Percentiles rank a stretch among this genome's conserved stretches.
phyloP scores from a whole-genome alignment of 2,329 filamentous ascomycete species.

The Sarocladiaceae sp. region DNA sequence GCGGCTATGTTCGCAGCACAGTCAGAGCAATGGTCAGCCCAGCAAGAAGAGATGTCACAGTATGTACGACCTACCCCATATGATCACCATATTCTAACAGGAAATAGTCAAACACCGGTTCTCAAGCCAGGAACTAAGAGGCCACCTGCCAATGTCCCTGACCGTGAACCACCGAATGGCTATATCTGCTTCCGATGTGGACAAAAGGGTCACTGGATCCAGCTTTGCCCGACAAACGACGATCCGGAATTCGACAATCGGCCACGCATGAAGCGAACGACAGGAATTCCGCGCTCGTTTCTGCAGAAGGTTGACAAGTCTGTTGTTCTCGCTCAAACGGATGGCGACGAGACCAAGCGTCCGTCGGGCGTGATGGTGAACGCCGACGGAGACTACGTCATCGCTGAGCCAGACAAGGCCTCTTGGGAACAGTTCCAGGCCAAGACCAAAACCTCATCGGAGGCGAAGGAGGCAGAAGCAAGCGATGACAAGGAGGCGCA shows the following conservation, averaged over 20 bases:
- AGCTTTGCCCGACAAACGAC: conserved; percentile 96
- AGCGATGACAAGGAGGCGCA: conserved; percentile 75
- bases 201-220: conserved; percentile 99
- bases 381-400: conserved; percentile 93
- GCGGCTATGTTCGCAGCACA: conserved; percentile 87
- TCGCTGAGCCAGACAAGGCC: conserved; percentile 90
- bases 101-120: conserved; percentile 52
- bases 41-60: conserved; percentile 90
- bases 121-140: conserved; percentile 58
- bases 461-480: conserved; percentile 68
- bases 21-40: conserved; percentile 85
- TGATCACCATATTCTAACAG: conserved; percentile 10
- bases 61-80: conserved; percentile 29
- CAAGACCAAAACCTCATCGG: conserved; percentile 80
- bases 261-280: conserved; percentile 90
- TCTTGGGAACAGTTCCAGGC: conserved; percentile 97
- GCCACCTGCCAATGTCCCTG: conserved; percentile 65
- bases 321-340: conserved; percentile 64
- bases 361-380: conserved; percentile 94
- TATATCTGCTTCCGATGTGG: conserved; percentile 97
- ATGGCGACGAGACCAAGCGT: conserved; percentile 75
- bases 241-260: conserved; percentile 93
- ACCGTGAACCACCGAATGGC: conserved; percentile 85
- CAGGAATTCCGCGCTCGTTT: conserved; percentile 92
- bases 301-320: conserved; percentile 94